These are phyloP conservation scores for Psilocybe cubensis DNA, from an alignment of 768 basidiomycete genomes.

Conservation along the genomic window DNA sequence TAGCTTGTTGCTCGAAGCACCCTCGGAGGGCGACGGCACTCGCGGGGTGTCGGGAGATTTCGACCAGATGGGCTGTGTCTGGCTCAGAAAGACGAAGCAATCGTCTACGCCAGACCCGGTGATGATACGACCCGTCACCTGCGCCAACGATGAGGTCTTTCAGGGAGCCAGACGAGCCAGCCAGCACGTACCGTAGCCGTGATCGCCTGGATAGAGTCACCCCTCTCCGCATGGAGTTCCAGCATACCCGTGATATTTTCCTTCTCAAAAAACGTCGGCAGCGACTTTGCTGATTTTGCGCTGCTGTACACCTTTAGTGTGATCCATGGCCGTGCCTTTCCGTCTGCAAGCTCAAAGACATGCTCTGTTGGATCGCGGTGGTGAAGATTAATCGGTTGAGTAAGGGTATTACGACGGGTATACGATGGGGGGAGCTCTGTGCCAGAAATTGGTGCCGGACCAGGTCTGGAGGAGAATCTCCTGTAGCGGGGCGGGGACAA, in stretches of 20 bases:
- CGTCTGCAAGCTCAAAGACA: conserved; percentile 42
- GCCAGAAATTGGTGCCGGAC: conserved; percentile 51
- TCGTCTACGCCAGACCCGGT: conserved; percentile 49
- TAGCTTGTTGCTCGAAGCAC: conserved; percentile 44
- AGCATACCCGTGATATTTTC: conserved; percentile 52
- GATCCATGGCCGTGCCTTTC: conserved; percentile 46
- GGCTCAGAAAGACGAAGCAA: conserved; percentile 46
- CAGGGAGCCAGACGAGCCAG: background rate
- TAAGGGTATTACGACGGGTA: conserved; percentile 49
- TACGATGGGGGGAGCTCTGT: conserved; percentile 52
- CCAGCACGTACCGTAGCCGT: conserved; percentile 41
- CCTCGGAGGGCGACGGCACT: conserved; percentile 44
- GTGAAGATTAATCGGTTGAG: conserved; percentile 38
- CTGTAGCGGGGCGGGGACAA: conserved; percentile 53
- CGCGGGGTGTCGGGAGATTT: conserved; percentile 44
- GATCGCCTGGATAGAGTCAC: conserved; percentile 55
- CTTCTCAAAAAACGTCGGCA: conserved; percentile 59
- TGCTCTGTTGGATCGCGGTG: conserved; percentile 55
- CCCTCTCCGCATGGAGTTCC: conserved; percentile 50
- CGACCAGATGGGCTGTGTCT: conserved; percentile 51
- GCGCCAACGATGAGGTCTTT: background rate
- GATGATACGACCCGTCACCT: conserved; percentile 57
- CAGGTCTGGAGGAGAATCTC: conserved; percentile 52
- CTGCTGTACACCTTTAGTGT: conserved; percentile 52
- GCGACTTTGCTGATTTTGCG: conserved; percentile 52